Conservation (phyloP, 192 early-diverging fungal species). For the Coemansia sp. region DNA sequence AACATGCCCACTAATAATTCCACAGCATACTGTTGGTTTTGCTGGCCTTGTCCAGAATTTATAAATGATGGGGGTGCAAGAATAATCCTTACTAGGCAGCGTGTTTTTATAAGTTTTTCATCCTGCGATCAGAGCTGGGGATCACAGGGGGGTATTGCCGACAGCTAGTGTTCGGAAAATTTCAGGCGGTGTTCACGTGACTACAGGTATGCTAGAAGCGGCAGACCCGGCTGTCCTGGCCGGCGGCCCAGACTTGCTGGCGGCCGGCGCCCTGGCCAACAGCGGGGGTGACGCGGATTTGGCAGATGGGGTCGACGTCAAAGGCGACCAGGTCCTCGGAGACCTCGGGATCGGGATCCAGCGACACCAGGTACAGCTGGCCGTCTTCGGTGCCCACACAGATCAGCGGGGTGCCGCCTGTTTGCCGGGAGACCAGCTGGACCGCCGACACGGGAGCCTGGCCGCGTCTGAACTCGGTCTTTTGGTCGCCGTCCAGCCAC, state of each 20-base stretch:
- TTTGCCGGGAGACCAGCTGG: conserved; percentile 18
- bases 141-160: neutral
- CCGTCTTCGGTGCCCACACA: conserved; percentile 45
- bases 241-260: conserved; percentile 40
- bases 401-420: conserved; percentile 4
- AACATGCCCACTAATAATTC: conserved; percentile 19
- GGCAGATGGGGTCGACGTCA: conserved; percentile 44
- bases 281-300: conserved; percentile 17
- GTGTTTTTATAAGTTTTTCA: neutral
- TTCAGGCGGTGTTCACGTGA: conserved; percentile 6
- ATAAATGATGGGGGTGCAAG: conserved; percentile 1
- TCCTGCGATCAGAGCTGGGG: too few relatives aligned
- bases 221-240: conserved; percentile 20
- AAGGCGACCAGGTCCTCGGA: conserved; percentile 45
- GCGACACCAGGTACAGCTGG: conserved; percentile 23
- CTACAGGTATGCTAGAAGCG: conserved; percentile 12
- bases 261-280: conserved; percentile 2
- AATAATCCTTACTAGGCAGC: conserved; percentile 18
- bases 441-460: conserved; percentile 22
- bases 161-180: neutral
- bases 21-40: neutral
- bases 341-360: conserved; percentile 3
- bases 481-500: conserved; percentile 11
- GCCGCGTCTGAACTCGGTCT: conserved; percentile 27
- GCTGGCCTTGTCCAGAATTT: conserved; percentile 20